Base-by-base conservation (phyloP, 1,284 basidiomycete genomes). In the Crocinoboletus sp. region DNA sequence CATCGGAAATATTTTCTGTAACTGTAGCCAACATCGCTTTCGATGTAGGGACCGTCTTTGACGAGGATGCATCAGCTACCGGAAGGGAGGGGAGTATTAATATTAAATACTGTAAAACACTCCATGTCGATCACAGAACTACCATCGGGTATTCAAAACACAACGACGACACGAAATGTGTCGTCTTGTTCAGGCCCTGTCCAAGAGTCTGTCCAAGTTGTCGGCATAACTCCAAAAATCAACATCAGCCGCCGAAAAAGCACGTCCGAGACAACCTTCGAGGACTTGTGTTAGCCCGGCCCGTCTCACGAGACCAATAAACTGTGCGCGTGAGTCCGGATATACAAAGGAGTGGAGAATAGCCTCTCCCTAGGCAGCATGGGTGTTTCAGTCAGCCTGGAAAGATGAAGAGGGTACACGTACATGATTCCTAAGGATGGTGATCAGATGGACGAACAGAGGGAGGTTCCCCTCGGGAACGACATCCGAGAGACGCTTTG, bases 261-360 rank as follows among this genome's bases (percentile, higher is more conserved):
- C 56, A 44, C 46, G 58, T 22, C 61, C 66, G 22, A 69, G 52
- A 28, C 53, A 51, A 4, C 56, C 45, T 45, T 70, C 66, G 19
- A 78, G 48, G 29, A 73, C 72, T 2, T 62, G 47, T 15, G 73
- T 53, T 2, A 84, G 53, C 2, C 72, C 73, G 2, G 71, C 72
- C 13, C 58, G 60, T n/a, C 59, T 64, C 5, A 85, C 57, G 16
- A 85, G 65, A 36, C 69, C 65, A 16, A 83, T 48, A 46, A 87
- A 80, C 43, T 74, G 69, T 4, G 76, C 78, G 3, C 85, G 76
- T 9, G 84, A 85, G 45, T 86, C 82, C 1, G 85, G 85, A 56
- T 75, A 88, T 30, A 85, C 63, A 56, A 88, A 86, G 2, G 71
- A 64, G 17, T 64, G 67, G 23, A 88, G 60, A 34, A 89, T 65